Base-by-base conservation (phyloP, 2,329 filamentous ascomycete species). In the Waltergamsia citrina region DNA sequence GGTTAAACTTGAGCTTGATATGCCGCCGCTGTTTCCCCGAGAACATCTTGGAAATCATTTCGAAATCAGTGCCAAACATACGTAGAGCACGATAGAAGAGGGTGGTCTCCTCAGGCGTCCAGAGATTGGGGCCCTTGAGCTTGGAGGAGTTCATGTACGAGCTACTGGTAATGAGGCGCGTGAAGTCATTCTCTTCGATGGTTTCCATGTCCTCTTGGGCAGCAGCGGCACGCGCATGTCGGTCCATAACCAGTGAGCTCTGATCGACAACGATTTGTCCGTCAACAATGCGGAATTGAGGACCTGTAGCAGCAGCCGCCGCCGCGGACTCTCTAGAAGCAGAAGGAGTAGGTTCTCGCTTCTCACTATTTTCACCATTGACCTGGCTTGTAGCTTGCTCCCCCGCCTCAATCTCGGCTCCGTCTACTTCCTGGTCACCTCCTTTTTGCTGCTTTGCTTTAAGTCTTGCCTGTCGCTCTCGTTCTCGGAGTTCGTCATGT, bases 41-140 rank as follows among this genome's bases (percentile, higher is more conserved):
- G 48, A 93, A 88, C 69, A 87, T 77, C 45, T 75, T 74, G 38
- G 74, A 71, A 45, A 93, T 87, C 58, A 85, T 84, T 52, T 80
- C 71, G 50, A 92, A 93, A 51, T 90, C 84, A 2, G 83, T 90
- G 36, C 85, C 85, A 49, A 86, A 88, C 68, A 81, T 82, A 37
- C 67, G 62, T 3, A 93, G 65, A 1, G 76, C 79, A 19, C 78
- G 71, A 62, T 87, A 92, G 59, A 92, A 92, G 29, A 74, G 65
- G 36, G 83, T 78, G 4, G 81, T 90, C 39, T 79, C 73, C 10
- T 74, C 70, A n/a, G 73, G 67, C 32, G 68, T 74, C 85, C 85
- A 93, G 21, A 71, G 65, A 43, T 81, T 76, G 18, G 72, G 65
- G 37, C 77, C 74, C 55, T 71, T 60, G 49, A 76, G 59, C 50